phyloP scores from a whole-genome alignment of 495 filamentous ascomycete genomes.

The Elasticomyces elasticus region DNA sequence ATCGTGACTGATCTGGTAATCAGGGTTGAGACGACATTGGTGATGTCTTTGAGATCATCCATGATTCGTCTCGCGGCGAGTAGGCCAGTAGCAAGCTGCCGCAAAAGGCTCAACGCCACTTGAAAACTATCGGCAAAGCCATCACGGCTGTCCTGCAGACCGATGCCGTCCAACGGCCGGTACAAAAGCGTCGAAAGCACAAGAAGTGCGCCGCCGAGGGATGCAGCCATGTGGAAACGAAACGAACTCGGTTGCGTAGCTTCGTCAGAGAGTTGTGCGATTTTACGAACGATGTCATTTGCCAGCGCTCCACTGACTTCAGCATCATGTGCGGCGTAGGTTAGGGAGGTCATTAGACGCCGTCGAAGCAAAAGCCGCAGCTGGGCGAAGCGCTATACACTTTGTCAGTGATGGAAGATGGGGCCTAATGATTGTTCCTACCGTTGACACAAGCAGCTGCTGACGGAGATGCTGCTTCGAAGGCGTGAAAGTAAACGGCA shows the following conservation, averaged over 20 bases:
- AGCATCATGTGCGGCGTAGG: constrained; percentile 7
- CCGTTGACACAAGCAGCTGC: constrained; percentile 4
- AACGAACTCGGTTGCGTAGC: constrained; percentile 2
- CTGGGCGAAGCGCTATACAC: constrained; percentile 5
- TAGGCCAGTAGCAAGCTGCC: background rate
- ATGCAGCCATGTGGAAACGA: constrained; percentile 16
- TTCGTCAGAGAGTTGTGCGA: constrained; percentile 1
- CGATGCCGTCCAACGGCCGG: background rate
- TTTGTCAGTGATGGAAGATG: too few species aligned
- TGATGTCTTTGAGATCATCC: constrained; percentile 11
- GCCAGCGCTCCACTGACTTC: constrained; percentile 14
- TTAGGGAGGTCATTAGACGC: constrained; percentile 1
- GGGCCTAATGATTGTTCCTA: constrained; percentile 3
- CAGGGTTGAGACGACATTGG: background rate
- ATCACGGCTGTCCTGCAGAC: background rate
- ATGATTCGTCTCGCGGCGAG: constrained; percentile 9
- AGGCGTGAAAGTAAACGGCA: background rate
- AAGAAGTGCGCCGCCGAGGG: constrained; percentile 9
- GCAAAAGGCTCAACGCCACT: constrained; percentile 1
- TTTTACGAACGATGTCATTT: constrained; percentile 8
- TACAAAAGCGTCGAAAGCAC: constrained; percentile 5
- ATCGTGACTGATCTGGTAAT: too few species aligned
- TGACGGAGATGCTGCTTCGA: constrained; percentile 2
- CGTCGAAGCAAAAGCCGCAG: constrained; percentile 10
- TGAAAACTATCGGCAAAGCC: background rate